These are phyloP conservation scores for Cladorrhinum samala DNA, from an alignment of 495 filamentous ascomycete genomes.

Conservation along the genomic window DNA sequence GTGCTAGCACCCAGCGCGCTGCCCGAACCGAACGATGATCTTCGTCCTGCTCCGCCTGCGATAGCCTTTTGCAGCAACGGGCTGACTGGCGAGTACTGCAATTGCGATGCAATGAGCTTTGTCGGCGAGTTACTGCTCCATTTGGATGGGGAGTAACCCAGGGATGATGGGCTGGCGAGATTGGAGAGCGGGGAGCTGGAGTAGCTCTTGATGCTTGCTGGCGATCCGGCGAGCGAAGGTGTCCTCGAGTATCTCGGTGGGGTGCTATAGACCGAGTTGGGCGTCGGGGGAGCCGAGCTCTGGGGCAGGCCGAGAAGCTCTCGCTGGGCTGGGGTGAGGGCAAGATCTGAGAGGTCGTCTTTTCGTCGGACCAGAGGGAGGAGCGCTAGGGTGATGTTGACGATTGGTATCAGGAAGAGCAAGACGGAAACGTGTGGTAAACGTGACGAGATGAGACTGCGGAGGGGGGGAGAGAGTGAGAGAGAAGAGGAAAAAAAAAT, in stretches of 20 bases:
- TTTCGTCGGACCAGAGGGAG: slow-evolving; percentile 61
- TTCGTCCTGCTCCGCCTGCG: slow-evolving; percentile 39
- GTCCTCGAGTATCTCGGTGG: slow-evolving; percentile 83
- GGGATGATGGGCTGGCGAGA: slow-evolving; percentile 31
- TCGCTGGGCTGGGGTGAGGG: slow-evolving; percentile 85
- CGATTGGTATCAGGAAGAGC: slow-evolving; percentile 57
- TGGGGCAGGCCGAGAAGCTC: slow-evolving; percentile 76
- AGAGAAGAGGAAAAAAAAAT: not conserved
- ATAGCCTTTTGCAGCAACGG: slow-evolving; percentile 67
- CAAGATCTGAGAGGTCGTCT: slow-evolving; percentile 81
- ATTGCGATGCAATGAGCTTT: slow-evolving; percentile 15
- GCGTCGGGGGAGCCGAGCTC: slow-evolving; percentile 52
- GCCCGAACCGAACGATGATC: slow-evolving; percentile 56
- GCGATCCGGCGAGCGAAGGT: slow-evolving; percentile 48
- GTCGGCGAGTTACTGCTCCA: slow-evolving; percentile 9
- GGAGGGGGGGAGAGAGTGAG: not conserved
- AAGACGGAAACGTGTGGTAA: slow-evolving; percentile 22
- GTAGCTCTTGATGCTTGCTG: slow-evolving; percentile 44
- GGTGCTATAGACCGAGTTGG: slow-evolving; percentile 63
- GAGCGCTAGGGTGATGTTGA: slow-evolving; percentile 48
- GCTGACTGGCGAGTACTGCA: slow-evolving; percentile 41
- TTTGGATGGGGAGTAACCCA: slow-evolving; percentile 16
- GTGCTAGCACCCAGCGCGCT: slow-evolving; percentile 45
- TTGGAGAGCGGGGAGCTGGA: slow-evolving; percentile 48
- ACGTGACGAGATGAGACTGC: not conserved